phyloP scores from a whole-genome alignment of 768 basidiomycete genomes.

The Dentipellis fragilis region DNA sequence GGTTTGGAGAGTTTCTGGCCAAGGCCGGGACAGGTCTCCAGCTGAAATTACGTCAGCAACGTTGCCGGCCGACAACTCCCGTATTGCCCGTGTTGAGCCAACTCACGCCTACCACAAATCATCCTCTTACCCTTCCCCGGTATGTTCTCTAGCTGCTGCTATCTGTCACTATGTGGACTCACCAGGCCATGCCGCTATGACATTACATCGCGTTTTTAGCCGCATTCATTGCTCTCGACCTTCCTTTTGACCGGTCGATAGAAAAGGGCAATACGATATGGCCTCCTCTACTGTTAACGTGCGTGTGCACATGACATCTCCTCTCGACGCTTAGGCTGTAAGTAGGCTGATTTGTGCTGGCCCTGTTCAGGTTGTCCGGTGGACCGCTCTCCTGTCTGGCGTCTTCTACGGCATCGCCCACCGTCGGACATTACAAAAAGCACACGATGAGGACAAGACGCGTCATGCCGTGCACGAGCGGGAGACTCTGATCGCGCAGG shows the following conservation, averaged over 20 bases:
- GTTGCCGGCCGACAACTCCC: constrained; percentile 11
- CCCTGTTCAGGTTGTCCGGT: constrained; percentile 66
- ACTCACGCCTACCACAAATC: background rate
- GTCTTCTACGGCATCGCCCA: constrained; percentile 89
- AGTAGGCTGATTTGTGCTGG: background rate
- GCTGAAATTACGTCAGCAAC: constrained; percentile 9
- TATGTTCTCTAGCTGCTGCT: background rate
- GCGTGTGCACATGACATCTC: background rate
- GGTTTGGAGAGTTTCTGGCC: too few relatives aligned
- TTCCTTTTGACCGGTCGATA: constrained; percentile 6
- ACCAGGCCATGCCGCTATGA: background rate
- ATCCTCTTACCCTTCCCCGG: background rate
- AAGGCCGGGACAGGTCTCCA: too few relatives aligned
- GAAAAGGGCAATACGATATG: constrained; percentile 6
- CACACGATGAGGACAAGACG: constrained; percentile 68
- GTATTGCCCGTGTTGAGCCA: background rate
- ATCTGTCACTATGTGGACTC: constrained; percentile 1
- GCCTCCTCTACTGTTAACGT: constrained; percentile 14
- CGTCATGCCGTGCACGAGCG: constrained; percentile 64
- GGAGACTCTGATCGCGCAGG: constrained; percentile 72
- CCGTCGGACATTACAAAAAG: constrained; percentile 78
- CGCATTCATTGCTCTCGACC: background rate
- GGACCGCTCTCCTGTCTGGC: constrained; percentile 81
- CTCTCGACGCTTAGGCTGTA: background rate
- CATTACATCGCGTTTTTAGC: too few relatives aligned